These are phyloP conservation scores for Nemania diffusa DNA, from an alignment of 2,329 filamentous ascomycete genomes.

Conservation along the genomic window DNA sequence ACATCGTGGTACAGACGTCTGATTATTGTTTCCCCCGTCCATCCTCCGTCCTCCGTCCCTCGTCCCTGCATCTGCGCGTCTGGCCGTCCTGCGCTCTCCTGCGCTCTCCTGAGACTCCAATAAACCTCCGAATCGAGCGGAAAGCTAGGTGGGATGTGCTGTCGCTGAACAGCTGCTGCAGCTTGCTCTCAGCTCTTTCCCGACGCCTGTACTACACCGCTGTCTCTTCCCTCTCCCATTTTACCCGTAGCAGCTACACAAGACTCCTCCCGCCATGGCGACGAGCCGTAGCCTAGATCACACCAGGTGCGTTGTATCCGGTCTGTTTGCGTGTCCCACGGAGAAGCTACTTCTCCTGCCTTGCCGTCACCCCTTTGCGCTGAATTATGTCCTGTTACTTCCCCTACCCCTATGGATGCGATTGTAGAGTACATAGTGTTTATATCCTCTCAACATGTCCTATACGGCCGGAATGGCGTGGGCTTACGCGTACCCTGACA, in stretches of 20 bases:
- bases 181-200: slow-evolving; percentile 35
- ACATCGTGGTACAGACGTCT: slow-evolving; percentile 19
- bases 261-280: slow-evolving; percentile 44
- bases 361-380: slow-evolving; percentile 2
- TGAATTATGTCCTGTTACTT: slow-evolving; percentile 3
- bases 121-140: slow-evolving; percentile 27
- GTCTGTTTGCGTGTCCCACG: slow-evolving; percentile 18
- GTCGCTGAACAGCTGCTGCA: slow-evolving; percentile 38
- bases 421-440: neutral
- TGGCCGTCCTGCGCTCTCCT: neutral
- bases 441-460: slow-evolving; percentile 30
- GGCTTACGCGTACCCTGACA: slow-evolving; percentile 48
- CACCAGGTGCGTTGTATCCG: slow-evolving; percentile 46
- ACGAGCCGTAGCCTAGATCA: slow-evolving; percentile 50
- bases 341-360: slow-evolving; percentile 3
- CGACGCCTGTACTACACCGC: slow-evolving; percentile 33
- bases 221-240: slow-evolving; percentile 20
- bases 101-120: slow-evolving; percentile 21
- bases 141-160: slow-evolving; percentile 38
- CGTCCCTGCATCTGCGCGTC: slow-evolving; percentile 1
- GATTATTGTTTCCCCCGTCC: neutral
- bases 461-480: slow-evolving; percentile 34
- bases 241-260: slow-evolving; percentile 28
- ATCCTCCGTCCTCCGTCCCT: no score
- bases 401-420: slow-evolving; percentile 12